Evolutionary conservation across 164 flowering plant genomes (phyloP).

Genomic region (Sextonia rubra): DNA sequence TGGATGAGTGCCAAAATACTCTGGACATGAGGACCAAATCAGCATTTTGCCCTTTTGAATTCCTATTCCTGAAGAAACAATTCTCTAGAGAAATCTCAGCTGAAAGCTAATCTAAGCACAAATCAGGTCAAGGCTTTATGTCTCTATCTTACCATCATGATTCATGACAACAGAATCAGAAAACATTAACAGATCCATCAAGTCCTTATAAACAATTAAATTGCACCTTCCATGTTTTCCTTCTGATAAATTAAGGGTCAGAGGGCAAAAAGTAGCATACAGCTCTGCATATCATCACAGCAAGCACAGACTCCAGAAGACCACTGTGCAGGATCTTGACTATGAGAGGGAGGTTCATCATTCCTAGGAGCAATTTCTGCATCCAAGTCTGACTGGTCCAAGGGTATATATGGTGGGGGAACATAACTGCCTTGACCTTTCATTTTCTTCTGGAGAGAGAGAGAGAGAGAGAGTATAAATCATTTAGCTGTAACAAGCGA

Average conservation of each 20-base stretch:
- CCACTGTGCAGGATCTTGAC: constrained; percentile 49
- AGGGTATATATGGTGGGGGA: constrained; percentile 72
- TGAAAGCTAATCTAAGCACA: neutral
- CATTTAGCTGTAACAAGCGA: too few relatives aligned
- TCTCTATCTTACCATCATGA: neutral
- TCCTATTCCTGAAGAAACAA: neutral
- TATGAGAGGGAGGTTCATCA: constrained; percentile 15
- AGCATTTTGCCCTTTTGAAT: neutral
- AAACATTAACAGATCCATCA: constrained; percentile 1
- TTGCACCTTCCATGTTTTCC: constrained; percentile 43
- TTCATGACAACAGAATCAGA: neutral
- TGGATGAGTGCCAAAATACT: neutral
- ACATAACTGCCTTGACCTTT: constrained; percentile 44
- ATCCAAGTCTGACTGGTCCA: constrained; percentile 57
- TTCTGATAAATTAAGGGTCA: constrained; percentile 50
- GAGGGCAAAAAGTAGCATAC: constrained; percentile 73
- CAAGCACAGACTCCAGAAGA: constrained; percentile 97
- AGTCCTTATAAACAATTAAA: constrained; percentile 19
- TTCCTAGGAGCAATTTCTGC: constrained; percentile 18
- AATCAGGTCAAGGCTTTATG: neutral
- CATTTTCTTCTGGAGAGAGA: constrained; percentile 30
- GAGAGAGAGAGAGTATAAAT: neutral
- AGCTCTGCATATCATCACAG: constrained; percentile 90
- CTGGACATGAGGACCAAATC: neutral
- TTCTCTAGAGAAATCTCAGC: neutral